phyloP scores from a whole-genome alignment of 441 rosid genomes.

The Jatropha podagrica region DNA sequence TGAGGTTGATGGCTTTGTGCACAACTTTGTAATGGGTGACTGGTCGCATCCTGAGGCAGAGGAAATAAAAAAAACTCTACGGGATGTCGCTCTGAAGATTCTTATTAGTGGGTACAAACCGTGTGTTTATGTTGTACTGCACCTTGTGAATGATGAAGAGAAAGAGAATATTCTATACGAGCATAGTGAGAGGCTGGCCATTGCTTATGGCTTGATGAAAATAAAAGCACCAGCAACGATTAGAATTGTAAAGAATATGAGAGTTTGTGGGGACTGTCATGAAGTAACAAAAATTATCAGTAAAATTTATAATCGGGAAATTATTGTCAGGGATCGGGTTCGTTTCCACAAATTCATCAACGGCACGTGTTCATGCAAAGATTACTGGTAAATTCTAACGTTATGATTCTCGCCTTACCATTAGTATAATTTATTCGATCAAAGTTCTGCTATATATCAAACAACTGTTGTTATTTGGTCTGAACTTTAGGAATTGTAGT shows the following conservation, averaged over 20 bases:
- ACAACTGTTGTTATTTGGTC: neutral
- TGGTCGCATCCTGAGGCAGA: slow-evolving; percentile 29
- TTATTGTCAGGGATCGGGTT: slow-evolving; percentile 22
- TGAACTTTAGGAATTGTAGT: neutral
- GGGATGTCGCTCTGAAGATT: slow-evolving; percentile 9
- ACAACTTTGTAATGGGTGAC: slow-evolving; percentile 28
- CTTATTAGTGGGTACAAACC: slow-evolving; percentile 20
- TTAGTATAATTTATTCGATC: neutral
- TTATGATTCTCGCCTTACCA: neutral
- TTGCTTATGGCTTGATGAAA: slow-evolving; percentile 27
- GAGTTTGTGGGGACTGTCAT: slow-evolving; percentile 26
- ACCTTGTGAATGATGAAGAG: slow-evolving; percentile 17
- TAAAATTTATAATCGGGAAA: slow-evolving; percentile 22
- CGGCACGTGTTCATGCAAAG: slow-evolving; percentile 28
- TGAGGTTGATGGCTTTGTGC: slow-evolving; percentile 27
- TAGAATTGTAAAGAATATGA: slow-evolving; percentile 23
- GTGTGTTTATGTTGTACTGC: slow-evolving; percentile 12
- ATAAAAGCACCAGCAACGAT: slow-evolving; percentile 18
- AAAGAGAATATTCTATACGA: slow-evolving; percentile 18
- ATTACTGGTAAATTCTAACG: slow-evolving; percentile 17
- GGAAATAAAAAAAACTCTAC: slow-evolving; percentile 14
- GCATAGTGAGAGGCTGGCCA: slow-evolving; percentile 29
- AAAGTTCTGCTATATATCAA: neutral
- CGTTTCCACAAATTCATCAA: slow-evolving; percentile 29
- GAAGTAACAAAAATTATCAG: slow-evolving; percentile 26